Evolutionary conservation across 2,329 filamentous ascomycete species (phyloP), one percentile per base, ranked within the genome.

Genomic region (Corinectria fuckeliana): DNA sequence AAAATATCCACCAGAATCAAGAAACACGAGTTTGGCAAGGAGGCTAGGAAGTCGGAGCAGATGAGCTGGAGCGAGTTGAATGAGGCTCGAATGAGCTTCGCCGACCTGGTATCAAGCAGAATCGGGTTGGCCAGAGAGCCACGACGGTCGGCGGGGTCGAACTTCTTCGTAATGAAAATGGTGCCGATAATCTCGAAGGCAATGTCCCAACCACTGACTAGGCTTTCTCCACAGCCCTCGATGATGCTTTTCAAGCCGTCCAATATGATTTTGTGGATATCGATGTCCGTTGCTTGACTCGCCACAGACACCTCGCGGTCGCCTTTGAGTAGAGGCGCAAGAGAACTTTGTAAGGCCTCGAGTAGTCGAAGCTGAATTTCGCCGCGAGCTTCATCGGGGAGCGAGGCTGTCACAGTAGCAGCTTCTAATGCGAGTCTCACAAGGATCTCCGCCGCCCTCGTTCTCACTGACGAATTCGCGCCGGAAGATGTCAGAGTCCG

Each of bases 31-130:
- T 86, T 87, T 44, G 86, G 91, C 56, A 88, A 83, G 6, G 91
- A 88, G 13, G 88, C 83, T 30, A 99, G 78, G 70, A 99, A 99
- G 75, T 99, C 95, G 0, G 95, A 97, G 74, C 93, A 96, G 44
- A 99, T 90, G 3, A 99, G 86, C 73, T 98, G 92, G 11, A 96
- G 81, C 2, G 93, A 96, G 64, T 87, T 90, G 74, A 99, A 99
- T 0, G 94, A 91, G 14, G 92, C 90, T 61, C 93, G 86, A 50
- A 97, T 91, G 20, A 98, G 84, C 64, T 89, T 89, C 42, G 88
- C 83, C 11, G 93, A 94, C 48, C 83, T 79, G 6, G 85, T 87
- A 28, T 76, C 78, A 2, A 87, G 74, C 1, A 74, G 68, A 2
- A 72, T 72, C 2, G 75, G 70, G 48, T 73, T 71, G 8, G 65